A percentile compares a stretch with the other conserved stretches of the same genome.
Evolutionary conservation across 75 land plant species (phyloP).

Genomic region (Pinus tabuliformis): DNA sequence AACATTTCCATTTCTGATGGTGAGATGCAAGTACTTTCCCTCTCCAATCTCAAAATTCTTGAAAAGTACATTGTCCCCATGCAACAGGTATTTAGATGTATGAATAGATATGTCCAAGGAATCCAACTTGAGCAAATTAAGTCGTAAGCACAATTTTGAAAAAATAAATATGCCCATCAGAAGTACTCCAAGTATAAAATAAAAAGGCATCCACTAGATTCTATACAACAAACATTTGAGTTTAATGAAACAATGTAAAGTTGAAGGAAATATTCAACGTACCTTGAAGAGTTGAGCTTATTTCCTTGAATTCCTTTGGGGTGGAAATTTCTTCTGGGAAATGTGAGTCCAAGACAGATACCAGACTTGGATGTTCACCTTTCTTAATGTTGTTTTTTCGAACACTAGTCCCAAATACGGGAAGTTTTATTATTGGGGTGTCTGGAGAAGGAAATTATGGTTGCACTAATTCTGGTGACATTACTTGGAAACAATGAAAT

Average conservation of each 20-base stretch:
- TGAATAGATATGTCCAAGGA: neutral
- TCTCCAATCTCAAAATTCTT: slow-evolving; percentile 13
- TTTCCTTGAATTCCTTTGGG: slow-evolving; percentile 10
- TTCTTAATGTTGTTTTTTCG: slow-evolving; percentile 29
- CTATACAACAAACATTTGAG: neutral
- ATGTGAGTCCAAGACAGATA: slow-evolving; percentile 53
- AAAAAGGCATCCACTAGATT: neutral
- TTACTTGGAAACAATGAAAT: neutral
- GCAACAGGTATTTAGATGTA: neutral
- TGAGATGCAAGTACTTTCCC: slow-evolving; percentile 12
- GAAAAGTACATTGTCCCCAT: neutral
- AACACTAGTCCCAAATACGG: slow-evolving; percentile 5
- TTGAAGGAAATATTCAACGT: neutral
- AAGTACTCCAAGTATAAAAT: slow-evolving; percentile 19
- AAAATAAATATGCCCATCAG: slow-evolving; percentile 28
- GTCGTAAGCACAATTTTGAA: slow-evolving; percentile 5
- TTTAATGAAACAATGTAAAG: neutral
- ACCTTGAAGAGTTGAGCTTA: slow-evolving; percentile 2
- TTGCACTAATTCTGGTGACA: slow-evolving; percentile 27
- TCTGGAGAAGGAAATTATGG: slow-evolving; percentile 16
- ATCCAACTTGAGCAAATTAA: neutral
- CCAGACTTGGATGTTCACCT: slow-evolving; percentile 70
- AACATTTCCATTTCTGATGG: slow-evolving; percentile 13
- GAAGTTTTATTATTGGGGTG: slow-evolving; percentile 9
- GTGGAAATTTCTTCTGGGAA: slow-evolving; percentile 33